A percentile compares a stretch with the other conserved stretches of the same genome.
These are phyloP conservation scores for Chaetomiaceae sp. DNA, from an alignment of 2,329 filamentous ascomycete genomes.

Conservation along the genomic window DNA sequence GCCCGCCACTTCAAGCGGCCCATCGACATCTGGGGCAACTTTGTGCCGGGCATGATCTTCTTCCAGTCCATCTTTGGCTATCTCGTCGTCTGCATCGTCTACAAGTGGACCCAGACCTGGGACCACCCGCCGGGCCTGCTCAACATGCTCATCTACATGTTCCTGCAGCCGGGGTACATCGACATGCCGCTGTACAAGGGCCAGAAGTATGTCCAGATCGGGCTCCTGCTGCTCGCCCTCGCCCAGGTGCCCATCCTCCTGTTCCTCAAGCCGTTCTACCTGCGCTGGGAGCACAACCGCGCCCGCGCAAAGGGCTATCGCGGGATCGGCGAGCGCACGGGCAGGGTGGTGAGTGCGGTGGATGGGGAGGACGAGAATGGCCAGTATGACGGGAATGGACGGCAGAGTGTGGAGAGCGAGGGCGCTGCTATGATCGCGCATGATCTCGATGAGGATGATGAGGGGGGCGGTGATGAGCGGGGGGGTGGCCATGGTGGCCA, in stretches of 20 bases:
- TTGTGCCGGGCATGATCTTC: slow-evolving; percentile 97
- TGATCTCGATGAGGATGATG: slow-evolving; percentile 53
- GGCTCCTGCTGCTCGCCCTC: slow-evolving; percentile 76
- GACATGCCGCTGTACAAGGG: slow-evolving; percentile 71
- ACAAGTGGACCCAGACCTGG: slow-evolving; percentile 97
- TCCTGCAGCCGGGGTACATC: slow-evolving; percentile 72
- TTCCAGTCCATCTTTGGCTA: slow-evolving; percentile 99
- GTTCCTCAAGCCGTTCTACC: slow-evolving; percentile 92
- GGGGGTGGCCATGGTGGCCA: slow-evolving; percentile 65
- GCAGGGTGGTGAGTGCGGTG: slow-evolving; percentile 75
- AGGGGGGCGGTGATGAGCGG: slow-evolving; percentile 50
- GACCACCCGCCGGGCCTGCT: slow-evolving; percentile 71
- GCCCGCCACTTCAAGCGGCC: slow-evolving; percentile 90
- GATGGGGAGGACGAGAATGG: slow-evolving; percentile 71
- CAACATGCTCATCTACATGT: slow-evolving; percentile 99
- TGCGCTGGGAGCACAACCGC: slow-evolving; percentile 87
- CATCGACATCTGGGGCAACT: slow-evolving; percentile 96
- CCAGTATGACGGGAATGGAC: slow-evolving; percentile 33
- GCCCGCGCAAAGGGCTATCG: slow-evolving; percentile 85
- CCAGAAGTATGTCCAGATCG: slow-evolving; percentile 68
- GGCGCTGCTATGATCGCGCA: slow-evolving; percentile 84
- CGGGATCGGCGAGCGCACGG: slow-evolving; percentile 78
- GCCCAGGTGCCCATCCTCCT: slow-evolving; percentile 83
- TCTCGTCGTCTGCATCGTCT: slow-evolving; percentile 85
- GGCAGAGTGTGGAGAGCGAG: slow-evolving; percentile 53